Evolutionary conservation across 1,139 yeast genomes (phyloP), one percentile per base, ranked within the genome.

Genomic region (Hanseniaspora sp.): DNA sequence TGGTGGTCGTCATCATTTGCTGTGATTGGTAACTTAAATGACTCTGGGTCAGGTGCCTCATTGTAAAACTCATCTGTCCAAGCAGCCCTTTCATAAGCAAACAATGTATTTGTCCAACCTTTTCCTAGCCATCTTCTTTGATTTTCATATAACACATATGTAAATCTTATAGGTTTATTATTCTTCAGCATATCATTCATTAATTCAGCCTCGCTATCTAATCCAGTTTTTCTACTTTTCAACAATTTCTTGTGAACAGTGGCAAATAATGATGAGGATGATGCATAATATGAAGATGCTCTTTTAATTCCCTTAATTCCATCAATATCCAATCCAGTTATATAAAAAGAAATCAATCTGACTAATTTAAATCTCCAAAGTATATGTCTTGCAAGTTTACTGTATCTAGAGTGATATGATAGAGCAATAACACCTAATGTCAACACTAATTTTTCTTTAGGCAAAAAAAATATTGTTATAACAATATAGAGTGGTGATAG

Each of bases 111-210:
- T 0, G 98, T 90, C 98, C 98, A 92, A 12, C 98, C 98, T 62
- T 92, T 86, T 11, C 97, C 98, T 47, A 92, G 74, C 98, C 98
- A 92, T 62, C 95, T 81, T 64, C 98, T 80, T 70, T 92, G 98
- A 67, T 92, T 92, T 68, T 92, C 98, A 68, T 82, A 88, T n/a
- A 92, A 74, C 2, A 87, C 96, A 67, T 86, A 92, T 7, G 96
- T 87, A 67, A 90, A 92, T 58, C 90, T 73, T 30, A 86, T 90
- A 5, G 95, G 86, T 59, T 79, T 80, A 55, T 68, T 66, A 48
- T 59, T 72, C 59, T 75, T 75, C 61, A 78, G 82, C 37, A 79
- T 83, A 59, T 81, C 80, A 40, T 82, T 78, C 65, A 77, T 61
- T n/a, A 57, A 59, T 40, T 58, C 58, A 3, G 60, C 43, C 28